Percentiles rank a stretch among this genome's conserved stretches.
Evolutionary conservation across 1,284 basidiomycete species (phyloP).

Genomic region (Puccinia polysora): DNA sequence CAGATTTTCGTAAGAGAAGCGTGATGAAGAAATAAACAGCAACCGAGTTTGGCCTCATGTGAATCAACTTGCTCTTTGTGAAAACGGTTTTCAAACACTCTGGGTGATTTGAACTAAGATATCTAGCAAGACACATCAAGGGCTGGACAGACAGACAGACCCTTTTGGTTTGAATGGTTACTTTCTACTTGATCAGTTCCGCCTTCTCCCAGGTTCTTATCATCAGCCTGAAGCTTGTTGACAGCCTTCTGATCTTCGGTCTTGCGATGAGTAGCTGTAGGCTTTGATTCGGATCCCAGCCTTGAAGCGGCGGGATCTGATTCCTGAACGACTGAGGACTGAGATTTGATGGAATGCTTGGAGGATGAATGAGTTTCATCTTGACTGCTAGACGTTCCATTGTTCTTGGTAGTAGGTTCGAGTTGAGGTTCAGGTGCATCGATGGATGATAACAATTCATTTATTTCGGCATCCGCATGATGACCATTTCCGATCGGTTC

Average conservation of each 20-base stretch:
- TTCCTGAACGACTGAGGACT: not conserved
- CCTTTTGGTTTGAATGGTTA: slow-evolving; percentile 24
- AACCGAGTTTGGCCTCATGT: slow-evolving; percentile 22
- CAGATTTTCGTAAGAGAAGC: not conserved
- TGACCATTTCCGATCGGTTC: slow-evolving; percentile 1
- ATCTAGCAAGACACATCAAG: slow-evolving; percentile 25
- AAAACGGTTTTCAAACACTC: not conserved
- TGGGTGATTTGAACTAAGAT: not conserved
- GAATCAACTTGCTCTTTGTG: slow-evolving; percentile 27
- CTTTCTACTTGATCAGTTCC: slow-evolving; percentile 9
- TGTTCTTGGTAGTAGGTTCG: not conserved
- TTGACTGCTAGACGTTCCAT: slow-evolving; percentile 25
- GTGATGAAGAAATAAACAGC: slow-evolving; percentile 15
- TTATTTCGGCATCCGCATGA: slow-evolving; percentile 47
- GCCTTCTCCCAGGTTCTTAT: slow-evolving; percentile 11
- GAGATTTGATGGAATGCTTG: not conserved
- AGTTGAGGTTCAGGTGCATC: slow-evolving; percentile 44
- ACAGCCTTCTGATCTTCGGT: not conserved
- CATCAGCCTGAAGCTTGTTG: not conserved
- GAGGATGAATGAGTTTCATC: not conserved
- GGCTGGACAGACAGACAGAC: slow-evolving; percentile 33
- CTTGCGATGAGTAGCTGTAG: slow-evolving; percentile 2
- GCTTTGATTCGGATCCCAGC: not conserved
- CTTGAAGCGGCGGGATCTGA: not conserved
- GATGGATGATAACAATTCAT: slow-evolving; percentile 48